Percentiles rank a stretch among this genome's conserved stretches.
Conservation (phyloP, 2,329 filamentous ascomycete genomes). For the Colletotrichum cereale region DNA sequence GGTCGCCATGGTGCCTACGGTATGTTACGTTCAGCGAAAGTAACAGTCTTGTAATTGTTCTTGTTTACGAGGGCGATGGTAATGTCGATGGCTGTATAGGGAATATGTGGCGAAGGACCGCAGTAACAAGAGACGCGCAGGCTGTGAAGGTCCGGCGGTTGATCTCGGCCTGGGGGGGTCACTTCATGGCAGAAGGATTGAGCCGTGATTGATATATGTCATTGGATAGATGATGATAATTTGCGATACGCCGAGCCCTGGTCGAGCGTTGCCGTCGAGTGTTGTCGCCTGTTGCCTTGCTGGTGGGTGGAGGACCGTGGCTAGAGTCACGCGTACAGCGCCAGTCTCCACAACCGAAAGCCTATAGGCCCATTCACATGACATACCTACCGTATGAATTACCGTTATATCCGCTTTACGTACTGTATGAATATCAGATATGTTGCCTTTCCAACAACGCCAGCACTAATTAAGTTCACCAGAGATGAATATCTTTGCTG, state of each 20-base stretch:
- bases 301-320: slow-evolving; percentile 9
- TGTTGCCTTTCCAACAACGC: not conserved
- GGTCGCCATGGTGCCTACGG: slow-evolving; percentile 30
- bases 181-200: slow-evolving; percentile 34
- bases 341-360: slow-evolving; percentile 13
- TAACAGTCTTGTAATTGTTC: not conserved
- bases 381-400: not conserved
- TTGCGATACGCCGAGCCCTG: slow-evolving; percentile 12
- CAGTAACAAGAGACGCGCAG: not conserved
- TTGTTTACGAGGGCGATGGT: not conserved
- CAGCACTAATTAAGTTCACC: too few species aligned
- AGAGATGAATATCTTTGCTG: too few species aligned
- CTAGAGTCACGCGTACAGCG: slow-evolving; percentile 23
- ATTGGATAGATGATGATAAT: slow-evolving; percentile 1
- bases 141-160: slow-evolving; percentile 21
- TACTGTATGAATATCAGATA: slow-evolving; percentile 17
- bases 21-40: not conserved
- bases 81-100: slow-evolving; percentile 1
- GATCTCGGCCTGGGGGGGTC: slow-evolving; percentile 9
- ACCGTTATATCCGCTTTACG: fast-evolving
- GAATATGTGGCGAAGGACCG: slow-evolving; percentile 9
- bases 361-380: not conserved
- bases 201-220: not conserved
- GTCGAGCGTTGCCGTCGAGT: slow-evolving; percentile 5
- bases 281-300: slow-evolving; percentile 19